phyloP scores from a whole-genome alignment of 2,329 filamentous ascomycete genomes.

The Trichoderma semiorbis region DNA sequence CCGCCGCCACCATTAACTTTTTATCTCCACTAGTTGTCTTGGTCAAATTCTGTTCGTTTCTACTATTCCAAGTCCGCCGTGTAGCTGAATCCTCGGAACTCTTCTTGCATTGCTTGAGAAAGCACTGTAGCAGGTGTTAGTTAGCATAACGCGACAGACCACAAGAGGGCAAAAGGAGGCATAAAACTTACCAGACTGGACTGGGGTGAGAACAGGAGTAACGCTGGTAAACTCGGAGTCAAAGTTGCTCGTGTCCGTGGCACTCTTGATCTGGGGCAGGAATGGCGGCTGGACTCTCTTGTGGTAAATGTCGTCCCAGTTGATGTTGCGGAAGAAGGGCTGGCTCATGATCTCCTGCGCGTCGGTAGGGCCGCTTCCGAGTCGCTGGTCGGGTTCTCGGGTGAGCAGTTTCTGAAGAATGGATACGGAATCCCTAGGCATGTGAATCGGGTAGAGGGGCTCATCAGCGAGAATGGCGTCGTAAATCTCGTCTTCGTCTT shows the following conservation, averaged over 20 bases:
- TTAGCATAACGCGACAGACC: conserved; percentile 26
- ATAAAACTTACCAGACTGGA: conserved; percentile 79
- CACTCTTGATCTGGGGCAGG: conserved; percentile 80
- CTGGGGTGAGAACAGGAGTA: conserved; percentile 92
- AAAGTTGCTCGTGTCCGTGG: conserved; percentile 99
- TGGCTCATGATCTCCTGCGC: conserved; percentile 99
- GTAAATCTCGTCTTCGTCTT: conserved; percentile 99
- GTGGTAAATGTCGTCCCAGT: conserved; percentile 98
- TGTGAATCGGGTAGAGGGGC: conserved; percentile 95
- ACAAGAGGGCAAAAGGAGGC: background rate
- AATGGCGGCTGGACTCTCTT: conserved; percentile 90
- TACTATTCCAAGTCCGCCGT: conserved; percentile 78
- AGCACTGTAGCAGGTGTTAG: conserved; percentile 60
- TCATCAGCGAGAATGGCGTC: conserved; percentile 97
- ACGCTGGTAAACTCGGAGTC: conserved; percentile 98
- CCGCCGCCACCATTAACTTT: background rate
- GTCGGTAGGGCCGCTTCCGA: conserved; percentile 93
- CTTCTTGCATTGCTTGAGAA: conserved; percentile 98
- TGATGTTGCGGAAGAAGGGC: conserved; percentile 95
- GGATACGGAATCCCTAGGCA: conserved; percentile 95
- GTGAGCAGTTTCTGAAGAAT: conserved; percentile 97
- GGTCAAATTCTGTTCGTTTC: conserved; percentile 19
- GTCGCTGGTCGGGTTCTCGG: conserved; percentile 85
- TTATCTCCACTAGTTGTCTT: conserved; percentile 20
- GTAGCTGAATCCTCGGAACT: conserved; percentile 98